Percentiles rank a stretch among this genome's conserved stretches.
Conservation (phyloP, 345 rosid genomes). For the Dipteronia dyeriana region DNA sequence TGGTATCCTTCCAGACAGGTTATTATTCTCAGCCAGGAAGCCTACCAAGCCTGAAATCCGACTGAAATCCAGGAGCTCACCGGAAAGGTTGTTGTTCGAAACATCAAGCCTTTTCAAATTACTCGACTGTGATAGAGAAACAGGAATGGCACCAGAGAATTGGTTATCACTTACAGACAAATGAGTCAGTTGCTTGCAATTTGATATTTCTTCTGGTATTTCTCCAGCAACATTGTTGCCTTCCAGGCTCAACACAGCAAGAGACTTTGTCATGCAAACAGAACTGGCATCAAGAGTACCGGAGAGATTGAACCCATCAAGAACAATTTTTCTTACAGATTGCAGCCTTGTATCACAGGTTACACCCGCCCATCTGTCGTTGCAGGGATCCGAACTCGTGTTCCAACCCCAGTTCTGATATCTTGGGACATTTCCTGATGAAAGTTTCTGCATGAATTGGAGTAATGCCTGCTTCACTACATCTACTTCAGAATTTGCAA, state of each 20-base stretch:
- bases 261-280: slow-evolving; percentile 38
- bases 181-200: slow-evolving; percentile 48
- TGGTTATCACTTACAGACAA: slow-evolving; percentile 38
- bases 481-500: neutral
- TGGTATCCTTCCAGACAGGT: slow-evolving; percentile 42
- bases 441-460: slow-evolving; percentile 48
- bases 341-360: slow-evolving; percentile 25
- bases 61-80: slow-evolving; percentile 42
- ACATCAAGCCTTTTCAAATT: slow-evolving; percentile 51
- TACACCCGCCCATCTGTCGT: slow-evolving; percentile 50
- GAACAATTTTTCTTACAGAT: slow-evolving; percentile 45
- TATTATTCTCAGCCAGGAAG: slow-evolving; percentile 50
- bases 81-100: slow-evolving; percentile 44
- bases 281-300: slow-evolving; percentile 44
- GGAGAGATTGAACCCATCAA: slow-evolving; percentile 41
- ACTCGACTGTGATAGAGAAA: slow-evolving; percentile 36
- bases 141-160: slow-evolving; percentile 49
- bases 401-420: slow-evolving; percentile 50
- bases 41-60: slow-evolving; percentile 40
- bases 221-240: slow-evolving; percentile 41
- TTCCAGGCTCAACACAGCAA: slow-evolving; percentile 44
- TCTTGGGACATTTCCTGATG: slow-evolving; percentile 29
- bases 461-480: neutral
- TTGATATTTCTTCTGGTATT: slow-evolving; percentile 35
- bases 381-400: slow-evolving; percentile 55